A percentile compares a stretch with the other conserved stretches of the same genome.
phyloP scores from a whole-genome alignment of 306 rosid species.

The Prosopis cineraria region DNA sequence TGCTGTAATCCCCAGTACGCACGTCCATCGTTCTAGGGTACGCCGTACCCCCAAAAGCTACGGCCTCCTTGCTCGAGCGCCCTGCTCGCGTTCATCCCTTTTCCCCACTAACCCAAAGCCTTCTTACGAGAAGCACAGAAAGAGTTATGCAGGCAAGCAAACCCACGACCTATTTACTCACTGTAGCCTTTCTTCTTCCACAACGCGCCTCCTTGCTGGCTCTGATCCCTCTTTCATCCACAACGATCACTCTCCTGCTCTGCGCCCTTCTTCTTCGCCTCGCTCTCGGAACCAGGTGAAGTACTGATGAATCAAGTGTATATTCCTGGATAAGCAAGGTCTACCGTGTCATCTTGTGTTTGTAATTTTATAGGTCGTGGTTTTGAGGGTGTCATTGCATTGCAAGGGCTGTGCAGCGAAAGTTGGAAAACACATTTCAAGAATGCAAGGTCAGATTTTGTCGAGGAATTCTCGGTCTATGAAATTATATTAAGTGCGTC shows the following conservation, averaged over 20 bases:
- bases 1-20: constrained; percentile 50
- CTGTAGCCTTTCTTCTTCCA: constrained; percentile 31
- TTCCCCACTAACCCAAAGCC: constrained; percentile 56
- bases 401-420: constrained; percentile 79
- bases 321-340: not conserved
- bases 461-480: not conserved
- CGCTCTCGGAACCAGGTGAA: constrained; percentile 55
- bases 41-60: constrained; percentile 33
- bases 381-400: constrained; percentile 67
- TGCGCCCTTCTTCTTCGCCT: constrained; percentile 36
- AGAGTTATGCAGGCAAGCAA: constrained; percentile 35
- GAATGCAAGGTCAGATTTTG: constrained; percentile 69
- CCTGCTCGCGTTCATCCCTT: constrained; percentile 64
- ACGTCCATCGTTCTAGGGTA: constrained; percentile 38
- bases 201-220: constrained; percentile 45
- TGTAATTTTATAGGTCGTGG: constrained; percentile 52
- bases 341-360: not conserved
- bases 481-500: not conserved
- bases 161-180: constrained; percentile 27
- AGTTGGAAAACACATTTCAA: constrained; percentile 68
- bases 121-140: constrained; percentile 40
- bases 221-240: constrained; percentile 41
- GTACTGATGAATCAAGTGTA: not conserved
- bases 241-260: constrained; percentile 14
- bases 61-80: constrained; percentile 29